Evolutionary conservation across 1,284 basidiomycete species (phyloP).

Genomic region (Pisolithus thermaeus): DNA sequence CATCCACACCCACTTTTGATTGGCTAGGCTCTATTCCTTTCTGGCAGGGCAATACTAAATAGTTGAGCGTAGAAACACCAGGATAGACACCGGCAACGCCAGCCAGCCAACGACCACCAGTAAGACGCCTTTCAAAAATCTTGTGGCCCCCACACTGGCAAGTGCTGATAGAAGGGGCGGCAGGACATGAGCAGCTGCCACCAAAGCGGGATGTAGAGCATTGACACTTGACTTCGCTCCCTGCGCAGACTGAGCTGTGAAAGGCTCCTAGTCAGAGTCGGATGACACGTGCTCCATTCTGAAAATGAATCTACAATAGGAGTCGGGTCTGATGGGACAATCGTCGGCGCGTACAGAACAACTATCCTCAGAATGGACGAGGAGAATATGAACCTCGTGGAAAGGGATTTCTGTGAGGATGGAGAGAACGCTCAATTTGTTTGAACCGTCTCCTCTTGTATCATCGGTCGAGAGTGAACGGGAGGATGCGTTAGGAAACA

Average conservation of each 20-base stretch:
- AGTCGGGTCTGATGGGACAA: slow-evolving; percentile 8
- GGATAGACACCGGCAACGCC: slow-evolving; percentile 13
- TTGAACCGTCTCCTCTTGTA: background rate
- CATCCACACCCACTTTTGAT: too few species aligned
- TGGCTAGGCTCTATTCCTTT: too few species aligned
- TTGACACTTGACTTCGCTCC: slow-evolving; percentile 55
- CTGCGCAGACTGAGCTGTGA: too few species aligned
- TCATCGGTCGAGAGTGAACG: slow-evolving; percentile 14
- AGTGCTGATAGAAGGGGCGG: slow-evolving; percentile 50
- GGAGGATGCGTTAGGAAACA: too few species aligned
- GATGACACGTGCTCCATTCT: slow-evolving; percentile 20
- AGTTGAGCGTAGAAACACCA: too few species aligned
- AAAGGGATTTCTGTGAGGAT: slow-evolving; percentile 9
- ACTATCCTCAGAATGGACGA: slow-evolving; percentile 25
- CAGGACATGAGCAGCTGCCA: slow-evolving; percentile 57
- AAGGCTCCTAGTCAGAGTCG: slow-evolving; percentile 45
- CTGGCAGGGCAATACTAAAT: too few species aligned
- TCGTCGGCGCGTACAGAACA: slow-evolving; percentile 22
- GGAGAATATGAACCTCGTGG: slow-evolving; percentile 27
- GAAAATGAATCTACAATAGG: slow-evolving; percentile 16
- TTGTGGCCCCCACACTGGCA: slow-evolving; percentile 49
- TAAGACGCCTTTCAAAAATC: slow-evolving; percentile 54
- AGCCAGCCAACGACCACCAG: slow-evolving; percentile 23
- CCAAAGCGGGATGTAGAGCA: slow-evolving; percentile 45
- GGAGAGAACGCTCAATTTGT: slow-evolving; percentile 2